Percentiles rank a stretch among this genome's conserved stretches.
These are phyloP conservation scores for Dissoconium aciculare DNA, from an alignment of 2,329 filamentous ascomycete species.

Conservation along the genomic window DNA sequence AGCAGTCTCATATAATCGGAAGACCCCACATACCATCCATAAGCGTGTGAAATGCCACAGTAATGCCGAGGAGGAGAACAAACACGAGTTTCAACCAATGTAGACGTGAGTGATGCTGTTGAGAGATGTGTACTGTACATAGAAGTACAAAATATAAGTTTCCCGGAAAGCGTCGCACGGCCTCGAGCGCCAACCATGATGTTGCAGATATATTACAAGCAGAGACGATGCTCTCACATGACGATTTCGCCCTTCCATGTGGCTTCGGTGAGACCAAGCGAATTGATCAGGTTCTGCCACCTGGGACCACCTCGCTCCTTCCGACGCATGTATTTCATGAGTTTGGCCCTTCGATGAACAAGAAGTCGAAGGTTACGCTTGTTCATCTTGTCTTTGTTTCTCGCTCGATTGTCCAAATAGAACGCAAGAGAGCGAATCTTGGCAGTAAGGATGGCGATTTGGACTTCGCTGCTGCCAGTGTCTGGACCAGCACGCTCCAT, in stretches of 20 bases:
- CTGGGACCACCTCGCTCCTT: constrained; percentile 84
- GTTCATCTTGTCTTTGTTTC: constrained; percentile 85
- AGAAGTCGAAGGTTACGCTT: constrained; percentile 77
- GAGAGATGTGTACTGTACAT: too few relatives aligned
- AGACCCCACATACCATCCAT: too few relatives aligned
- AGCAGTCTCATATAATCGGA: too few relatives aligned
- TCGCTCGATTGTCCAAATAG: constrained; percentile 52
- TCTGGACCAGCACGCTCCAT: constrained; percentile 61
- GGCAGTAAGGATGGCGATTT: constrained; percentile 84
- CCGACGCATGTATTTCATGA: constrained; percentile 69
- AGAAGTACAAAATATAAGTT: too few relatives aligned
- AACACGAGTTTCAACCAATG: too few relatives aligned
- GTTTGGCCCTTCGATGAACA: constrained; percentile 77
- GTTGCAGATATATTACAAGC: too few relatives aligned
- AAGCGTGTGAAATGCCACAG: too few relatives aligned
- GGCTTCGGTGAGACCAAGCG: constrained; percentile 69
- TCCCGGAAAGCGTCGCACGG: too few relatives aligned
- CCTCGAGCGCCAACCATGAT: too few relatives aligned
- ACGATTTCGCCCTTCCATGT: constrained; percentile 85
- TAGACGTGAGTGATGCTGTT: too few relatives aligned
- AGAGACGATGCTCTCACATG: too few relatives aligned
- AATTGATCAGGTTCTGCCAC: constrained; percentile 76
- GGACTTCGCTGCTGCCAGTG: constrained; percentile 92
- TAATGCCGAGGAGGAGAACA: too few relatives aligned
- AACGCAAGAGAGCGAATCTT: constrained; percentile 76